Conservation (phyloP, 2,329 filamentous ascomycete species). For the Fusarium mangiferae region DNA sequence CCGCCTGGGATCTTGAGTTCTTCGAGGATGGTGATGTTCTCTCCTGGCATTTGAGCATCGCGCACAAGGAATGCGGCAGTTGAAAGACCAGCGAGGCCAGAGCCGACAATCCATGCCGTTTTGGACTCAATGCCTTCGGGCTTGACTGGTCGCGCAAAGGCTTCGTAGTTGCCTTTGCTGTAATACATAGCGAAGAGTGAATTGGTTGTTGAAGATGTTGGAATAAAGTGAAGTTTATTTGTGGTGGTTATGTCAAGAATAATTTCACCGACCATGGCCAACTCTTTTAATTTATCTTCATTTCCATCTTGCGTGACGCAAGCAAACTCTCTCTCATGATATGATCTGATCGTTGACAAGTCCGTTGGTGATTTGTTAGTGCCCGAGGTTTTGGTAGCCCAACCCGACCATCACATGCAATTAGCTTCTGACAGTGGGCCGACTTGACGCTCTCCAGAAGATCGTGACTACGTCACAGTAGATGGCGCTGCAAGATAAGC, state of each 20-base stretch:
- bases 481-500: not conserved
- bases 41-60: conserved; percentile 3
- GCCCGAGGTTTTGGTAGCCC: not conserved
- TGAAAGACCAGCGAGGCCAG: not conserved
- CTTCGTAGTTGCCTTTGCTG: not conserved
- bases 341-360: not conserved
- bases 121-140: not conserved
- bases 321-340: no score
- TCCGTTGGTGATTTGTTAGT: not conserved
- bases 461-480: not conserved
- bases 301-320: not conserved
- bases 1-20: not conserved
- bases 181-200: not conserved
- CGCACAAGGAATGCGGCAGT: conserved; percentile 2
- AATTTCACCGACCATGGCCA: not conserved
- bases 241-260: not conserved
- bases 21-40: conserved; percentile 4
- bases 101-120: conserved; percentile 2
- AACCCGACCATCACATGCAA: not conserved
- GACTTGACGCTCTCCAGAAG: not conserved
- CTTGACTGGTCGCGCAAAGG: conserved; percentile 1
- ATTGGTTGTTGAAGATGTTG: not conserved
- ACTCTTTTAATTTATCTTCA: not conserved
- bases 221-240: not conserved
- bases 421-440: conserved; percentile 3